phyloP scores from a whole-genome alignment of 2,329 filamentous ascomycete genomes.

The Claviceps arundinis region DNA sequence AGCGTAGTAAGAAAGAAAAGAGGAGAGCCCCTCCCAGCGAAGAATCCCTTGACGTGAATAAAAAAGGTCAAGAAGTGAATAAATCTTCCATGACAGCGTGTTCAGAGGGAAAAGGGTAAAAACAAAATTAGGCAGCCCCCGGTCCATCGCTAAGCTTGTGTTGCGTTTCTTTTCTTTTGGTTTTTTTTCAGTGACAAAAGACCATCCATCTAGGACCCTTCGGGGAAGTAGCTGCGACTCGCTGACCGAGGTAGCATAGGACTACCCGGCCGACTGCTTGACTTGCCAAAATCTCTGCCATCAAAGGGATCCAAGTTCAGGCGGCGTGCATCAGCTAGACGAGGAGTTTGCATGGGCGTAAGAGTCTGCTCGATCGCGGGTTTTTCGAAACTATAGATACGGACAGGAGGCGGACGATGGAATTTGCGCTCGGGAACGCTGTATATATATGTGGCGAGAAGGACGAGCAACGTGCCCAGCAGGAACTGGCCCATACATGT shows the following conservation, averaged over 20 bases:
- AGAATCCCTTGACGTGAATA: neutral
- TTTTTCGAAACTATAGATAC: slow-evolving; percentile 67
- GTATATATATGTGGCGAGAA: slow-evolving; percentile 78
- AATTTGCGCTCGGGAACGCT: slow-evolving; percentile 48
- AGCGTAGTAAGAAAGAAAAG: too few relatives aligned
- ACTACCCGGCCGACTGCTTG: slow-evolving; percentile 34
- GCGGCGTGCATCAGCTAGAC: slow-evolving; percentile 17
- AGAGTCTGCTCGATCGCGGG: slow-evolving; percentile 39
- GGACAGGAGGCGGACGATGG: slow-evolving; percentile 48
- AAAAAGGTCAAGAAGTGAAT: neutral
- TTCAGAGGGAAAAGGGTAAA: too few relatives aligned
- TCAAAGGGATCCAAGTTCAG: slow-evolving; percentile 29
- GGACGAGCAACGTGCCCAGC: slow-evolving; percentile 63
- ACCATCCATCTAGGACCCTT: slow-evolving; percentile 13
- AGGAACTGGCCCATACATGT: slow-evolving; percentile 50
- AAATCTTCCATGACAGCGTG: neutral
- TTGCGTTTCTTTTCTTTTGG: neutral
- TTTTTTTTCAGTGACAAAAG: neutral
- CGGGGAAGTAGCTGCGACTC: slow-evolving; percentile 25
- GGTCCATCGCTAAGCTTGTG: neutral
- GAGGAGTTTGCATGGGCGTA: slow-evolving; percentile 24
- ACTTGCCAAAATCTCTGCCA: slow-evolving; percentile 23
- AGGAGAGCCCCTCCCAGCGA: too few relatives aligned
- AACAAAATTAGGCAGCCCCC: too few relatives aligned
- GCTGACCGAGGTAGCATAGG: slow-evolving; percentile 28